phyloP scores from a whole-genome alignment of 768 basidiomycete genomes.

The Pleurotus cornucopiae region DNA sequence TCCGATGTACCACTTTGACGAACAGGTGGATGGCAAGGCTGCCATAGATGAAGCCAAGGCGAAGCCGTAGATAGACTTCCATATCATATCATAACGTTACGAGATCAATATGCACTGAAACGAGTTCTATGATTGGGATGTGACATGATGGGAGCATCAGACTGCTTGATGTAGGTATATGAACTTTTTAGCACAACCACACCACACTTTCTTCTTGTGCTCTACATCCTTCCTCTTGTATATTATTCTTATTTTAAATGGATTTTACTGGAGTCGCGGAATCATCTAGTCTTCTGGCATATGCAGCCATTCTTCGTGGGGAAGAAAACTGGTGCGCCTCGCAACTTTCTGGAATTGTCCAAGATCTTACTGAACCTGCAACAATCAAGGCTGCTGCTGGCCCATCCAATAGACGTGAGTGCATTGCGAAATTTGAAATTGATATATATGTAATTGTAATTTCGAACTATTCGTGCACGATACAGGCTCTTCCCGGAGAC shows the following conservation, averaged over 20 bases:
- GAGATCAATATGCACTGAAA: not conserved
- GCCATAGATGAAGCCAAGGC: conserved; percentile 33
- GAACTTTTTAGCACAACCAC: not conserved
- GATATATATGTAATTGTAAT: not conserved
- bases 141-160: conserved; percentile 3
- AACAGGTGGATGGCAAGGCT: conserved; percentile 39
- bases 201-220: not conserved
- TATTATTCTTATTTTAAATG: not conserved
- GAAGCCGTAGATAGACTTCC: not conserved
- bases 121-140: conserved; percentile 1
- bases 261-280: not conserved
- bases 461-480: conserved; percentile 3
- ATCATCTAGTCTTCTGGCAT: conserved; percentile 7
- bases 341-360: not conserved
- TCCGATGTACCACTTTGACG: conserved; percentile 57
- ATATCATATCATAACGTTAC: not conserved
- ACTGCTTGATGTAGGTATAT: not conserved
- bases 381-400: not conserved
- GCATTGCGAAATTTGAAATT: not conserved
- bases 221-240: too few species aligned
- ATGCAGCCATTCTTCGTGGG: conserved; percentile 15
- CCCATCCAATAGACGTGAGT: conserved; percentile 1
- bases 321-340: conserved; percentile 18
- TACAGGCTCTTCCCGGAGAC: conserved; percentile 24
- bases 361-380: not conserved